Evolutionary conservation across 495 filamentous ascomycete genomes (phyloP).

Genomic region (Penicillium subrubescens): DNA sequence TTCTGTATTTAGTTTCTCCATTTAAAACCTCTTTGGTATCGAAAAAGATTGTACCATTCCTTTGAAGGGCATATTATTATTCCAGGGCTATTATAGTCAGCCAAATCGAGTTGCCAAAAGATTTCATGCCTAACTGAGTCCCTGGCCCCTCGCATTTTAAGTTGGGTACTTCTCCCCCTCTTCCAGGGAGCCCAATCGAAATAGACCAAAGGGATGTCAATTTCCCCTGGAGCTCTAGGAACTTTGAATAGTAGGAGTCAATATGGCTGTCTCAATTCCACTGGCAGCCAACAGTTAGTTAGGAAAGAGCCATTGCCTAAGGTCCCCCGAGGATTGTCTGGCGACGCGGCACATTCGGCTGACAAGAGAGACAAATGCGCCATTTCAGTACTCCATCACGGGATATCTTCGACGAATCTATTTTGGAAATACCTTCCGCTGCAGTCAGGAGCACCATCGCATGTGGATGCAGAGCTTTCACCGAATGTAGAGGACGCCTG

Average conservation of each 20-base stretch:
- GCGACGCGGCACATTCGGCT: background rate
- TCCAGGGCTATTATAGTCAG: too few relatives aligned
- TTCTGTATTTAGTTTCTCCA: background rate
- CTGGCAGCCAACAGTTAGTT: too few relatives aligned
- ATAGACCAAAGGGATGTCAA: background rate
- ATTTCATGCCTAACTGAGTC: background rate
- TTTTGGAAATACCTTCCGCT: background rate
- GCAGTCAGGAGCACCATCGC: background rate
- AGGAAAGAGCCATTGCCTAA: background rate
- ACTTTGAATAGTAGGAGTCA: background rate
- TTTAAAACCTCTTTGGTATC: background rate
- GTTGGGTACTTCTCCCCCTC: background rate
- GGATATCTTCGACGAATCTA: background rate
- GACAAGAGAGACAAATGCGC: background rate
- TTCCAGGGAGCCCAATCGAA: background rate
- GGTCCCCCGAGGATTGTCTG: background rate
- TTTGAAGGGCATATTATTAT: background rate
- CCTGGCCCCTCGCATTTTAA: background rate
- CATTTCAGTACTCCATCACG: background rate
- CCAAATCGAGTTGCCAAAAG: background rate
- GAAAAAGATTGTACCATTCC: background rate
- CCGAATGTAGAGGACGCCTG: background rate
- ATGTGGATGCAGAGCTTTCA: background rate
- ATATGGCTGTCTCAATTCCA: too few relatives aligned
- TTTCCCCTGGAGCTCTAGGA: background rate